Evolutionary conservation across 805 yeast genomes (phyloP), one percentile per base, ranked within the genome.

Genomic region (Suhomyces faveliae): DNA sequence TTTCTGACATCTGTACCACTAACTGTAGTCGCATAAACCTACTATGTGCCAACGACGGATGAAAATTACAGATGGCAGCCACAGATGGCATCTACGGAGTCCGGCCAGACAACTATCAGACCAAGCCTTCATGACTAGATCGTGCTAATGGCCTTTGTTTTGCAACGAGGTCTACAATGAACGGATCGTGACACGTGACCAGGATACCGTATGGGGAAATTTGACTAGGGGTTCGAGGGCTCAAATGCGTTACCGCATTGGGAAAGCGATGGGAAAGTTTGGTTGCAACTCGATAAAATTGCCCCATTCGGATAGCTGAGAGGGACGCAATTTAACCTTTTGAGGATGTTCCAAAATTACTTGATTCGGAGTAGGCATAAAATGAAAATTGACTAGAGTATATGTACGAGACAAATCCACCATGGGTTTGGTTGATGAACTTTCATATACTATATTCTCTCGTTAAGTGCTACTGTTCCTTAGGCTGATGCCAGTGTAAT

Each of bases 401-500:
- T 33, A 33, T 33, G 37, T 33, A 33, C n/a, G 37, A 17, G 37
- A 33, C 21, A 33, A 15, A 33, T 33, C 37, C 37, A 15, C 37
- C 37, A 17, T 33, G n/a, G n/a, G n/a, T n/a, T n/a, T n/a, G n/a
- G n/a, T n/a, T n/a, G n/a, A n/a, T n/a, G n/a, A n/a, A n/a, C n/a
- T n/a, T n/a, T n/a, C n/a, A n/a, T n/a, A n/a, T n/a, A n/a, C n/a
- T n/a, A n/a, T n/a, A 40, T 35, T 40, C 44, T 35, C 45, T 40
- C 44, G 45, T 46, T 40, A 35, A 35, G 15, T 25, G 30, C 23
- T 27, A 37, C 40, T 37, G 24, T 15, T 20, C 17, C 17, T 10
- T 12, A 42, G 44, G 30, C 44, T 43, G 30, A 45, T 39, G 41
- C 48, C 35, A 39, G 45, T 48, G 46, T 24, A 40, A 45, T 46